Conservation (phyloP, 306 rosid genomes). For the Sicyos edulis region DNA sequence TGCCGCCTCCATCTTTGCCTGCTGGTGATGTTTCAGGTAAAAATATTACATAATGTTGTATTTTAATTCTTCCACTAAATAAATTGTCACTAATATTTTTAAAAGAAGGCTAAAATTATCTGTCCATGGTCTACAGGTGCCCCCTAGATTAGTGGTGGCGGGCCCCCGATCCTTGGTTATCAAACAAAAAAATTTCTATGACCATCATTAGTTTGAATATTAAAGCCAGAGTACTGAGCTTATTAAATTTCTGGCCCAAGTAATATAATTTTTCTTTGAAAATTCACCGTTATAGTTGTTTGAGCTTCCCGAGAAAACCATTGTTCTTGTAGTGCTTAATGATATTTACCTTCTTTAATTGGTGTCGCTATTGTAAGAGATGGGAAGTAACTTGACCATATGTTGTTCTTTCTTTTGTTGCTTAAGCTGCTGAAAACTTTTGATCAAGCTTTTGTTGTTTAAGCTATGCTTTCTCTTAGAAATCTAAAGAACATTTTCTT, state of each 20-base stretch:
- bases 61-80: constrained; percentile 10
- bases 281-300: not conserved
- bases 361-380: not conserved
- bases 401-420: not conserved
- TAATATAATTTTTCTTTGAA: not conserved
- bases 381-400: not conserved
- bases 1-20: constrained; percentile 27
- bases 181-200: not conserved
- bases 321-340: not conserved
- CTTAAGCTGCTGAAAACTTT: constrained; percentile 6
- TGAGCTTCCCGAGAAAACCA: not conserved
- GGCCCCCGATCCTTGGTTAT: not conserved
- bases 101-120: not conserved
- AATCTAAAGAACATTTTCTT: not conserved
- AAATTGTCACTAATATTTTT: not conserved
- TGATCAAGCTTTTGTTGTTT: no score
- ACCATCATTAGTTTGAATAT: not conserved
- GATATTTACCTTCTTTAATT: not conserved
- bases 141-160: not conserved
- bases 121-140: not conserved
- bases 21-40: constrained; percentile 39
- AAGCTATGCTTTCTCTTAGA: not conserved
- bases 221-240: not conserved
- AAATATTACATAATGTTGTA: not conserved
- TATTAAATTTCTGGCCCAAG: not conserved